These are phyloP conservation scores for Lichtheimia ramosa DNA, from an alignment of 371 early-diverging fungal genomes.

Conservation along the genomic window DNA sequence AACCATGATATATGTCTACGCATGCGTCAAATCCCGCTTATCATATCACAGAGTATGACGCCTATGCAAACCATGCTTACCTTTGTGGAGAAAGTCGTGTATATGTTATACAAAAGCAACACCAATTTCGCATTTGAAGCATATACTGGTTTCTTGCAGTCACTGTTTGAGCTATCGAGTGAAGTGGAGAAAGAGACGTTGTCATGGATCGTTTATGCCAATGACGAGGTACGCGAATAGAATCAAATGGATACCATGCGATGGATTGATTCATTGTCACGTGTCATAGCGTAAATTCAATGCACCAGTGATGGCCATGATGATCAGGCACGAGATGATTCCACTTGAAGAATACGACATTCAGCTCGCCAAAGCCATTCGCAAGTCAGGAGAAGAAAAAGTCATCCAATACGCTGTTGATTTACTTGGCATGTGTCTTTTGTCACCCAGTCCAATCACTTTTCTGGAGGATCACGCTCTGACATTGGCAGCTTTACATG, in stretches of 20 bases:
- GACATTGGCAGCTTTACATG: conserved; percentile 63
- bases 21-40: conserved; percentile 70
- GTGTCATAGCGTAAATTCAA: conserved; percentile 67
- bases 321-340: conserved; percentile 78
- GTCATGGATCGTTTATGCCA: conserved; percentile 87
- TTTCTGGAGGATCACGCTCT: conserved; percentile 73
- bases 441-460: conserved; percentile 58
- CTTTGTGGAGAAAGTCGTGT: conserved; percentile 83
- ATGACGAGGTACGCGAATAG: conserved; percentile 68
- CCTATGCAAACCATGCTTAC: conserved; percentile 74
- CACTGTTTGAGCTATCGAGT: conserved; percentile 76
- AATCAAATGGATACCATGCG: neutral
- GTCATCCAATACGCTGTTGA: conserved; percentile 70
- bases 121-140: conserved; percentile 74
- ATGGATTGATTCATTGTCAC: neutral
- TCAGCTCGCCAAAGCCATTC: conserved; percentile 81
- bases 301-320: conserved; percentile 75
- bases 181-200: conserved; percentile 80
- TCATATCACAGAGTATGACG: conserved; percentile 65
- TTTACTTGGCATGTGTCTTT: conserved; percentile 69
- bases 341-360: conserved; percentile 79
- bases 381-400: conserved; percentile 43
- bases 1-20: conserved; percentile 79
- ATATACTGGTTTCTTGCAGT: conserved; percentile 79
- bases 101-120: conserved; percentile 77